Conservation (phyloP, 352 stramenopile species). For the Pilasporangium apinafurcum region DNA sequence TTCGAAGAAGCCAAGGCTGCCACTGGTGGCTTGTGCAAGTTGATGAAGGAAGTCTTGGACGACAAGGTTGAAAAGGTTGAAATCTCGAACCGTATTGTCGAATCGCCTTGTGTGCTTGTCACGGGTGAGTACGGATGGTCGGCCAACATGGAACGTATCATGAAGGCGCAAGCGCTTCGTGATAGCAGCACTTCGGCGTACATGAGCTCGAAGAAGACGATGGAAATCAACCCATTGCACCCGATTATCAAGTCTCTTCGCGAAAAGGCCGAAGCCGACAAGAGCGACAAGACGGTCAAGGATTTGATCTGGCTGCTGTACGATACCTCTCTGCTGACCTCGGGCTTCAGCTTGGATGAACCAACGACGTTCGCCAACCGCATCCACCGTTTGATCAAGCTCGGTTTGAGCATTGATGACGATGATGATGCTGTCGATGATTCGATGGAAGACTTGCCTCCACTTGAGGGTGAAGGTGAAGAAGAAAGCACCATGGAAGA, state of each 20-base stretch:
- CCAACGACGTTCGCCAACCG: constrained; percentile 98
- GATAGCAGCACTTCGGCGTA: constrained; percentile 96
- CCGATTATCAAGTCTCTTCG: constrained; percentile 98
- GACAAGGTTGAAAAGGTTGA: constrained; percentile 99
- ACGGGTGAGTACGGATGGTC: constrained; percentile 99
- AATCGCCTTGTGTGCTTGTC: constrained; percentile 98
- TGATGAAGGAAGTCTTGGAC: constrained; percentile 99
- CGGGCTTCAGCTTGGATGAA: constrained; percentile 98
- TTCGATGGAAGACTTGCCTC: constrained; percentile 95
- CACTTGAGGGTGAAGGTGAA: constrained; percentile 94
- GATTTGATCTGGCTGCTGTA: constrained; percentile 99
- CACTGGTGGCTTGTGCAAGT: constrained; percentile 96
- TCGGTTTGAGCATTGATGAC: constrained; percentile 98
- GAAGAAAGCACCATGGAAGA: constrained; percentile 98
- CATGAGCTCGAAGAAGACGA: constrained; percentile 99
- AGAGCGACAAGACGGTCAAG: constrained; percentile 99
- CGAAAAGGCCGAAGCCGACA: constrained; percentile 98
- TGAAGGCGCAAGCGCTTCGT: constrained; percentile 99
- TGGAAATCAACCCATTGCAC: constrained; percentile 99
- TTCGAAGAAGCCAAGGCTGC: constrained; percentile 99
- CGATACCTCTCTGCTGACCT: constrained; percentile 98
- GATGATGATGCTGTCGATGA: constrained; percentile 94
- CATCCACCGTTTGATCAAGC: constrained; percentile 99
- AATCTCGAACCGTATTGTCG: constrained; percentile 98
- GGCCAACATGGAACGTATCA: constrained; percentile 99